Evolutionary conservation across 2,329 filamentous ascomycete species (phyloP), one percentile per base, ranked within the genome.

Genomic region (Drechslera avenae): DNA sequence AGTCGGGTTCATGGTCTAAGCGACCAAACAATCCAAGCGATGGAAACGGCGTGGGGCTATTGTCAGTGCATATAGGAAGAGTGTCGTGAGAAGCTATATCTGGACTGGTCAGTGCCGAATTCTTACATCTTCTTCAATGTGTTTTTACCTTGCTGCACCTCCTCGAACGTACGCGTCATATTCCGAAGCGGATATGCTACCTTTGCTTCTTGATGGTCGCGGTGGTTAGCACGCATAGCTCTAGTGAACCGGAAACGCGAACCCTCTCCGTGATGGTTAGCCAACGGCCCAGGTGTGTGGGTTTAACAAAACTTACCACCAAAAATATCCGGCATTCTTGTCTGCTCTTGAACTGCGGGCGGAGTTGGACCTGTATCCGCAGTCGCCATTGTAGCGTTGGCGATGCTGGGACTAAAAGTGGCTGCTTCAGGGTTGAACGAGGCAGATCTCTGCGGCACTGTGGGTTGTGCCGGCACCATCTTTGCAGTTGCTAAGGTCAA

Each of bases 401-500:
- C 33, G 18, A 18, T 26, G 1, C 36, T 43, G 28, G 56, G 56
- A 26, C 43, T 54, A 23, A 60, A 60, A 3, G 56, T 35, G 4
- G 46, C 32, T 21, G 56, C 58, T 39, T 61, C 46, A 3, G 58
- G 58, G 13, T 61, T 61, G 41, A 61, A 61, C 5, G 47, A 51
- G 12, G 30, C 35, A 21, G 39, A 30, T 9, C 32, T 23, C 17
- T 30, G 31, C 34, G 23, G 4, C 12, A n/a, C 5, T 18, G 16
- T 18, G 10, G 34, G 30, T 14, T 37, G 31, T 5, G 18, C 37
- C 19, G 50, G 35, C 26, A 37, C 41, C 40, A 50, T 50, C 16
- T 5, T 4, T 39, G 18, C 33, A 3, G 34, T 16, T 31, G 26
- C 34, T 46, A 19, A 34, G 13, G 5, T 5, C 14, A 19, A n/a